A percentile compares a stretch with the other conserved stretches of the same genome.
Conservation (phyloP, 108 stramenopile species). For the Cyclotella choctawhatcheeana region DNA sequence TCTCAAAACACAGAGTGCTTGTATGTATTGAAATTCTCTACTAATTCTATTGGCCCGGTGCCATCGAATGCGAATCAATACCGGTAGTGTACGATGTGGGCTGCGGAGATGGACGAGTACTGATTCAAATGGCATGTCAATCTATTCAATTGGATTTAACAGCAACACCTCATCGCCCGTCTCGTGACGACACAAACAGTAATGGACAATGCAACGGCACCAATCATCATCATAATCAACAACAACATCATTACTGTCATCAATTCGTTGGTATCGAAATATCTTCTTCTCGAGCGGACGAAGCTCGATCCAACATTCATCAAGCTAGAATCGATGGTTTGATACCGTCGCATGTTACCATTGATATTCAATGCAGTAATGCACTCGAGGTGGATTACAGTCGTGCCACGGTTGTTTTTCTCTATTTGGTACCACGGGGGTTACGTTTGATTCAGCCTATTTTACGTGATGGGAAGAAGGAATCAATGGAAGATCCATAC, state of each 20-base stretch:
- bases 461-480: slow-evolving; percentile 37
- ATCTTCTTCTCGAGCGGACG: slow-evolving; percentile 55
- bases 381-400: slow-evolving; percentile 64
- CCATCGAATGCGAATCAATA: too few species aligned
- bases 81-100: slow-evolving; percentile 82
- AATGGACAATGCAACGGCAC: background rate
- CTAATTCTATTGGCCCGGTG: too few species aligned
- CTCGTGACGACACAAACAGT: slow-evolving; percentile 1
- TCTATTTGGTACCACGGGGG: slow-evolving; percentile 88
- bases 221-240: background rate
- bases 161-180: slow-evolving; percentile 3
- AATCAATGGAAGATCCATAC: background rate
- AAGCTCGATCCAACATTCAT: slow-evolving; percentile 41
- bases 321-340: slow-evolving; percentile 24
- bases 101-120: slow-evolving; percentile 85
- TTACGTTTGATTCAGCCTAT: slow-evolving; percentile 68
- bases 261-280: slow-evolving; percentile 82
- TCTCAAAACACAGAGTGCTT: background rate
- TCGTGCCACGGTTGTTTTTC: slow-evolving; percentile 71
- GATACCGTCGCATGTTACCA: slow-evolving; percentile 49
- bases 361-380: slow-evolving; percentile 68
- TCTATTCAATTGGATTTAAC: slow-evolving; percentile 9
- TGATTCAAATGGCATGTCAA: slow-evolving; percentile 68
- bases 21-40: background rate
- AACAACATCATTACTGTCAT: slow-evolving; percentile 35